Evolutionary conservation across 164 flowering plant genomes (phyloP), one percentile per base, ranked within the genome.

Genomic region (Hamamelis virginiana): DNA sequence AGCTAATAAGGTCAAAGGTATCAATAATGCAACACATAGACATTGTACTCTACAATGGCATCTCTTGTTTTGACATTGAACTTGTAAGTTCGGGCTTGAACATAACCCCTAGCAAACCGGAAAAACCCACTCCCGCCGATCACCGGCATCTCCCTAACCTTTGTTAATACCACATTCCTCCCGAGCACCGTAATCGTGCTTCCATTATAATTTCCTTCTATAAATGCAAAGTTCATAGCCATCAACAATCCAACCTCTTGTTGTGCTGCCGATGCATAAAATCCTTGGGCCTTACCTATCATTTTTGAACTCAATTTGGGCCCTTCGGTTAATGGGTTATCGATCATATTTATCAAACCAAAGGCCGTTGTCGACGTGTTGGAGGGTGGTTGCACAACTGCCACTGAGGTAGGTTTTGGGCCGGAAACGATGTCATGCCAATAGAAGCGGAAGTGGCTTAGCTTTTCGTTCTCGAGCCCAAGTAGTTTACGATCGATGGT

Each of bases 181-280:
- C 85, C 85, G 0, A 80, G 9, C 1, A 83, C 51, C 0, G 75
- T 68, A 3, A 83, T 26, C 0, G 80, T 70, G 64, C 85, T 82
- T 1, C 80, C 80, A 25, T 76, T 80, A 12, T 77, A 80, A 25
- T 77, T 69, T 1, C 83, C 85, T 18, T 59, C 61, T 9, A 50
- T 53, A 73, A 83, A 80, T 0, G 53, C 77, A 18, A 81, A 77
- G 61, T 83, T 81, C 81, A 76, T 78, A 4, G 70, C 69, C 86
- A 81, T 79, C 22, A 79, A 5, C 41, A 77, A 52, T 0, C 69
- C 77, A 16, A 72, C 9, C 5, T 73, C 75, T 1, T 71, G 44
- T 23, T 70, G 75, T 8, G 76, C 59, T 4, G 81, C 69, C 9
- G 53, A 19, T 1, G 73, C 76, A 33, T 77, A 79, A n/a, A 83